Conservation (phyloP, 345 rosid species). For the Durio zibethinus region DNA sequence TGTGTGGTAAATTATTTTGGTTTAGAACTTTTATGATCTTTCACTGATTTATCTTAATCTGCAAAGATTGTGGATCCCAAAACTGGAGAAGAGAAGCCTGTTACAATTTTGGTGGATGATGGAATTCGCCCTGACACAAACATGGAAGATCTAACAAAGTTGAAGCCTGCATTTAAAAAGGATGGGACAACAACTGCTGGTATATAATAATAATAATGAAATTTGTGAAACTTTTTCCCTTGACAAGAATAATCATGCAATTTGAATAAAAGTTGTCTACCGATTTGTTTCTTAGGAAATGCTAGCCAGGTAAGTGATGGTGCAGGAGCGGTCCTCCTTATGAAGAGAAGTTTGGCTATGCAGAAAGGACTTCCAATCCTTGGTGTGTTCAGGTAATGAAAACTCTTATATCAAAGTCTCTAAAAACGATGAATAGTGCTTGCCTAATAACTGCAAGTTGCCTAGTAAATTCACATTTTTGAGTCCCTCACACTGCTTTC, state of each 20-base stretch:
- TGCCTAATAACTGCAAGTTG: background rate
- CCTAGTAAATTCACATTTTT: slow-evolving; percentile 1
- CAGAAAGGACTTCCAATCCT: slow-evolving; percentile 90
- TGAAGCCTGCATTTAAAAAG: slow-evolving; percentile 78
- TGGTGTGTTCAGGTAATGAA: slow-evolving; percentile 76
- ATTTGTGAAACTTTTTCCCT: background rate
- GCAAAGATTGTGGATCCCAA: slow-evolving; percentile 72
- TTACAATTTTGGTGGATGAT: slow-evolving; percentile 70
- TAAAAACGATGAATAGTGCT: background rate
- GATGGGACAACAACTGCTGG: slow-evolving; percentile 95
- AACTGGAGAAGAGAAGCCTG: slow-evolving; percentile 72
- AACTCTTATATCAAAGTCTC: background rate
- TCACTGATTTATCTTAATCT: slow-evolving; percentile 17
- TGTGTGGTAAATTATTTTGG: background rate
- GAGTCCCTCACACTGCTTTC: background rate
- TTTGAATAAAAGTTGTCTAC: slow-evolving; percentile 13
- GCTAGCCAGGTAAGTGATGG: slow-evolving; percentile 99
- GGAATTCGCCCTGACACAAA: slow-evolving; percentile 76
- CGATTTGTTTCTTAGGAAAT: slow-evolving; percentile 49
- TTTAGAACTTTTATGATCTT: background rate
- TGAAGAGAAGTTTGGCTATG: slow-evolving; percentile 82
- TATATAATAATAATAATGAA: slow-evolving; percentile 24
- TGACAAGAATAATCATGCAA: background rate
- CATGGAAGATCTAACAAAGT: slow-evolving; percentile 62
- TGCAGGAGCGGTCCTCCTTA: slow-evolving; percentile 90